Evolutionary conservation across 2,329 filamentous ascomycete genomes (phyloP).

Genomic region (Fusarium keratoplasticum): DNA sequence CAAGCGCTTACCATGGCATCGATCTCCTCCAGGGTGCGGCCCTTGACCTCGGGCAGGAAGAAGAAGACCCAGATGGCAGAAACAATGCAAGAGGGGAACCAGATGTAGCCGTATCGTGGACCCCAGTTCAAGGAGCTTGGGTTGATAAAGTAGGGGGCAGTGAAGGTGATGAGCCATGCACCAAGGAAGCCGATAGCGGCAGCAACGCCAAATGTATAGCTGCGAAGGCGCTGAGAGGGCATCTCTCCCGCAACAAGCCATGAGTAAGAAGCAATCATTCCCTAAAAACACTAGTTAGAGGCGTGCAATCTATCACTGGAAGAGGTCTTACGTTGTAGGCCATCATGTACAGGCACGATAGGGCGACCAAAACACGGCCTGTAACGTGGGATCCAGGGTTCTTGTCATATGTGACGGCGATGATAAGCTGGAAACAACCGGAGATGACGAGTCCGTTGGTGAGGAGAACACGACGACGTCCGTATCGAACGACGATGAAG

Average conservation of each 20-base stretch:
- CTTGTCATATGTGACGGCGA: constrained; percentile 33
- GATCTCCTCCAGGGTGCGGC: constrained; percentile 37
- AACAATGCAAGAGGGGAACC: constrained; percentile 39
- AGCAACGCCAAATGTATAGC: constrained; percentile 37
- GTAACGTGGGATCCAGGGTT: constrained; percentile 23
- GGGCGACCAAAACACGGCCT: constrained; percentile 35
- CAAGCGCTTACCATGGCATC: constrained; percentile 31
- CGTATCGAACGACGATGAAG: constrained; percentile 36
- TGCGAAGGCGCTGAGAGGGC: constrained; percentile 39
- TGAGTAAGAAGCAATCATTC: constrained; percentile 41
- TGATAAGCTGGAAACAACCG: constrained; percentile 35
- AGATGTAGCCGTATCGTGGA: constrained; percentile 39
- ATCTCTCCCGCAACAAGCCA: constrained; percentile 40
- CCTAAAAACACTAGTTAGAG: not conserved
- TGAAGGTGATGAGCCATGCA: constrained; percentile 40
- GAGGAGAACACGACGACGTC: constrained; percentile 27
- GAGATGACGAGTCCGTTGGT: constrained; percentile 22
- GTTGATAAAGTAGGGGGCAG: constrained; percentile 40
- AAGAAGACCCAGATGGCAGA: constrained; percentile 37
- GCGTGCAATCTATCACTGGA: accelerated
- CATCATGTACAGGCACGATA: constrained; percentile 40
- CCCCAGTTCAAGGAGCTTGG: constrained; percentile 39
- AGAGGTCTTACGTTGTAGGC: constrained; percentile 29
- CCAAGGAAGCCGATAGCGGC: constrained; percentile 33
- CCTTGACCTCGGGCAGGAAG: constrained; percentile 36